Percentiles rank a stretch among this genome's conserved stretches.
These are phyloP conservation scores for Radiomyces spectabilis DNA, from an alignment of 192 early-diverging fungal species.

Conservation along the genomic window DNA sequence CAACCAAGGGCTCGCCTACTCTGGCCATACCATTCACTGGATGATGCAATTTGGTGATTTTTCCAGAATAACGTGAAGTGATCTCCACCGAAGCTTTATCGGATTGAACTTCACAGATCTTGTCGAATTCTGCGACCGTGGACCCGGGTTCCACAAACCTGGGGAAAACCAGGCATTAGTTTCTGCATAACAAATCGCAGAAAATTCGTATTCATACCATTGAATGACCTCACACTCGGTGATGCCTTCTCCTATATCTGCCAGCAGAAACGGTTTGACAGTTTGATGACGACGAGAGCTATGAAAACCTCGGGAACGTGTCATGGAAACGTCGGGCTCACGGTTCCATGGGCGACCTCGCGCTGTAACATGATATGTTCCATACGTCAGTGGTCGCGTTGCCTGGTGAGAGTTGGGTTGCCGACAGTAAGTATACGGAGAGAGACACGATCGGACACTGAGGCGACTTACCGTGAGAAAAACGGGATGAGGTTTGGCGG, in stretches of 20 bases:
- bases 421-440: too few relatives aligned
- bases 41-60: conserved; percentile 74
- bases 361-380: too few relatives aligned
- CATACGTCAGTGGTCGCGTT: too few relatives aligned
- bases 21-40: conserved; percentile 82
- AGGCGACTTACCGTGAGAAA: too few relatives aligned
- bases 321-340: too few relatives aligned
- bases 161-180: neutral
- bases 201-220: conserved; percentile 63
- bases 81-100: conserved; percentile 99
- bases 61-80: conserved; percentile 88
- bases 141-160: conserved; percentile 94
- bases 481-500: too few relatives aligned
- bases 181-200: neutral
- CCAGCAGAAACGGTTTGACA: conserved; percentile 73
- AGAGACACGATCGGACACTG: too few relatives aligned
- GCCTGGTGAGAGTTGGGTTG: too few relatives aligned
- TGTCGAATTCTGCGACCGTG: conserved; percentile 84
- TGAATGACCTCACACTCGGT: conserved; percentile 97
- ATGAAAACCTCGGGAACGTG: too few relatives aligned
- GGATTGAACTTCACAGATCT: conserved; percentile 94
- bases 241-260: conserved; percentile 98
- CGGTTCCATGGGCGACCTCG: too few relatives aligned
- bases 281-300: conserved; percentile 24
- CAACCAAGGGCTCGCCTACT: conserved; percentile 75